Conservation (phyloP, 768 basidiomycete species). For the Cubamyces sp. region DNA sequence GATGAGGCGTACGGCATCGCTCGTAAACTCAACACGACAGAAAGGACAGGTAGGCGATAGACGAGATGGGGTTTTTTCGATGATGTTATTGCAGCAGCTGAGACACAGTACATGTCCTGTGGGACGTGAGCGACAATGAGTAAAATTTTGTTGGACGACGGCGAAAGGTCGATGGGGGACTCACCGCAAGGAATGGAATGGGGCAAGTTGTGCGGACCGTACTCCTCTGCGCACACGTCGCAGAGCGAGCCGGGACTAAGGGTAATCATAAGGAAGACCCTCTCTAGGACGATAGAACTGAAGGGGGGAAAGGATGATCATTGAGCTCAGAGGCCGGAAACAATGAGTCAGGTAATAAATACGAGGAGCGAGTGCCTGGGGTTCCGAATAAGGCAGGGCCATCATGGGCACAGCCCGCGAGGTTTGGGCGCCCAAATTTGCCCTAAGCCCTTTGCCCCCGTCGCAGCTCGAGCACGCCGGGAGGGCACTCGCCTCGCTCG, state of each 20-base stretch:
- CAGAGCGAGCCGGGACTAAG: slow-evolving; percentile 81
- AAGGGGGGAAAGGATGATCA: slow-evolving; percentile 33
- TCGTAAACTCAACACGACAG: slow-evolving; percentile 76
- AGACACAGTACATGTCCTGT: slow-evolving; percentile 82
- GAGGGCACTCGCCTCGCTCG: slow-evolving; percentile 8
- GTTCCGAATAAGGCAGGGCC: slow-evolving; percentile 25
- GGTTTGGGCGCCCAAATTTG: slow-evolving; percentile 15
- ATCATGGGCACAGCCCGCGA: slow-evolving; percentile 24
- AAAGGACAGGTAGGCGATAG: slow-evolving; percentile 80
- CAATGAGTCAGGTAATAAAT: slow-evolving; percentile 34
- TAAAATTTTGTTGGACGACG: slow-evolving; percentile 33
- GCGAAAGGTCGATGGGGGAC: slow-evolving; percentile 33
- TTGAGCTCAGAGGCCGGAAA: slow-evolving; percentile 32
- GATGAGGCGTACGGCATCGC: slow-evolving; percentile 71
- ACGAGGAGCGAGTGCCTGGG: slow-evolving; percentile 29
- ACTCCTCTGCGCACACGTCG: slow-evolving; percentile 91
- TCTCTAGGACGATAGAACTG: slow-evolving; percentile 32
- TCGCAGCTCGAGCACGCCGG: slow-evolving; percentile 18
- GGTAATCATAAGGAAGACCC: slow-evolving; percentile 64
- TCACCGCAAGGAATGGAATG: slow-evolving; percentile 84
- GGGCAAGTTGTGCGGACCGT: slow-evolving; percentile 70
- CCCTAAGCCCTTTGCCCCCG: slow-evolving; percentile 29
- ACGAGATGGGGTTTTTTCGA: slow-evolving; percentile 77
- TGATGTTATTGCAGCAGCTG: slow-evolving; percentile 76
- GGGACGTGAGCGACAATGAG: slow-evolving; percentile 19